A percentile compares a stretch with the other conserved stretches of the same genome.
phyloP scores from a whole-genome alignment of 345 rosid species.

The Rubroshorea leprosula region DNA sequence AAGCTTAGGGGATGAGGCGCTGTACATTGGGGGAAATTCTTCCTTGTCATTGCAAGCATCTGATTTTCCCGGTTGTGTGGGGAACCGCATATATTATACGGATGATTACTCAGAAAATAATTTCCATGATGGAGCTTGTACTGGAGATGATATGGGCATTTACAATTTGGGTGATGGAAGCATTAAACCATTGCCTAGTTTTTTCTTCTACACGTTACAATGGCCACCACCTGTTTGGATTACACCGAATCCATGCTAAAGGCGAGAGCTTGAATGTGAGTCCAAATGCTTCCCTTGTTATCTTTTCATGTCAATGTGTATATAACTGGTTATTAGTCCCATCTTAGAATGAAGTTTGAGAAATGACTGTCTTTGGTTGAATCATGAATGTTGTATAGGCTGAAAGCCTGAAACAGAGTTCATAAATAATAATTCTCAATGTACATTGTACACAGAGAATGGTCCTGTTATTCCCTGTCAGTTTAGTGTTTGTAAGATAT shows the following conservation, averaged over 20 bases:
- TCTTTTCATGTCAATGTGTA: too few relatives aligned
- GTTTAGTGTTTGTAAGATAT: too few relatives aligned
- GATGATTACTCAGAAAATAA: slow-evolving; percentile 45
- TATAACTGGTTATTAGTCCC: too few relatives aligned
- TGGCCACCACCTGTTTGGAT: slow-evolving; percentile 55
- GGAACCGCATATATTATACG: slow-evolving; percentile 43
- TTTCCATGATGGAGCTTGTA: slow-evolving; percentile 23
- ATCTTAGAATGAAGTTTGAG: too few relatives aligned
- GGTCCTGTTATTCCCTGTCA: too few relatives aligned
- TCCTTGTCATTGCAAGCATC: slow-evolving; percentile 38
- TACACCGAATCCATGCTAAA: slow-evolving; percentile 44
- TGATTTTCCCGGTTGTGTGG: slow-evolving; percentile 41
- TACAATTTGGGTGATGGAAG: slow-evolving; percentile 34
- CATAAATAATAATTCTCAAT: too few relatives aligned
- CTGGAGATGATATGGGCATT: slow-evolving; percentile 48
- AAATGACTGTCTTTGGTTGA: too few relatives aligned
- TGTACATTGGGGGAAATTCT: slow-evolving; percentile 48
- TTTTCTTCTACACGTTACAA: slow-evolving; percentile 7
- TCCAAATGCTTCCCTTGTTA: too few relatives aligned
- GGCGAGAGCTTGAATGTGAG: slow-evolving; percentile 6
- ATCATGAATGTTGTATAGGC: too few relatives aligned
- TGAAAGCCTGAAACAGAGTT: too few relatives aligned
- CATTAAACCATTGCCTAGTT: slow-evolving; percentile 46
- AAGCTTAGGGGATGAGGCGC: slow-evolving; percentile 31
- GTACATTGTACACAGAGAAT: too few relatives aligned